Percentiles rank a stretch among this genome's conserved stretches.
Evolutionary conservation across 73 alveolate genomes (phyloP).

Genomic region (Tetrahymena borealis): DNA sequence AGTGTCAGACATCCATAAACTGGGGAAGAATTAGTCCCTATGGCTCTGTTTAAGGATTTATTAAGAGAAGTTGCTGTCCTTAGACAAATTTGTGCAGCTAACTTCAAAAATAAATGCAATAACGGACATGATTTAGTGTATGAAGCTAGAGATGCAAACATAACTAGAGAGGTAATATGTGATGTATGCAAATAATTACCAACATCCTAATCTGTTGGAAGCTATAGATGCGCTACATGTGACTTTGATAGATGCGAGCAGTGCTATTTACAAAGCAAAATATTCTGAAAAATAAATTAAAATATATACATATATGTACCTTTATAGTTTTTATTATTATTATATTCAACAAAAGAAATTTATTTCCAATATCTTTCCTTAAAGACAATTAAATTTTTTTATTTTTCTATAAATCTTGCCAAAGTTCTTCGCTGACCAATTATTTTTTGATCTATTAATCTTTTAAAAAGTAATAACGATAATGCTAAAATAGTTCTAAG

Average conservation of each 20-base stretch:
- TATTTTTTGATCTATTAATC: too few species aligned
- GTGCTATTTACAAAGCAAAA: background rate
- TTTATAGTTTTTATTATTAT: too few species aligned
- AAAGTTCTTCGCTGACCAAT: too few species aligned
- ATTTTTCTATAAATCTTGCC: too few species aligned
- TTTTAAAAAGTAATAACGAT: too few species aligned
- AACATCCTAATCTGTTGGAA: background rate
- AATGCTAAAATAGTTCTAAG: too few species aligned
- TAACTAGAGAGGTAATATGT: background rate
- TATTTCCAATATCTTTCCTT: too few species aligned
- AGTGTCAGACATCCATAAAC: background rate
- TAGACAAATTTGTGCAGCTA: background rate
- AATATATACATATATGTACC: too few species aligned
- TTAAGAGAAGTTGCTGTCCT: background rate
- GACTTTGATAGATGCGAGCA: background rate
- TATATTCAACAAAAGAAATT: too few species aligned
- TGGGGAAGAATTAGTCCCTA: background rate
- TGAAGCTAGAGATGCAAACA: background rate
- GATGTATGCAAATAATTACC: background rate
- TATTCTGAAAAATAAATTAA: too few species aligned
- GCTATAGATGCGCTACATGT: background rate
- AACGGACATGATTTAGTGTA: background rate
- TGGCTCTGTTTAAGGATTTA: background rate
- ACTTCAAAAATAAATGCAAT: background rate
- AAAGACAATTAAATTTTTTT: too few species aligned